Evolutionary conservation across 768 basidiomycete species (phyloP).

Genomic region (Multifurca ochricompacta): DNA sequence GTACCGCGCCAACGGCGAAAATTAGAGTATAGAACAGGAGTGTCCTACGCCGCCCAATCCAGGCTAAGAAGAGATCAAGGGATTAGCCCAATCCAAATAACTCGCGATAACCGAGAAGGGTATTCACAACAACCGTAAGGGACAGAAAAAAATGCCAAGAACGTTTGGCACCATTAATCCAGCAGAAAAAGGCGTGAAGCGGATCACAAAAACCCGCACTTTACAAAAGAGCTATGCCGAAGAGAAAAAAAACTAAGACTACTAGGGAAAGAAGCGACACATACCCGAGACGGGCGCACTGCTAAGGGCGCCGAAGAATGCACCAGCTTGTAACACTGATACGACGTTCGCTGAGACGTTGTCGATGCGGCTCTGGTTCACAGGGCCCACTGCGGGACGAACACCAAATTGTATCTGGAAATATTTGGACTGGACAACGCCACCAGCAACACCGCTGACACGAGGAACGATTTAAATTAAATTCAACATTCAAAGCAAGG

Average conservation of each 20-base stretch:
- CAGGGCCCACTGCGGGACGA: constrained; percentile 35
- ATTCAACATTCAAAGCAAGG: not conserved
- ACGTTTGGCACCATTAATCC: too few species aligned
- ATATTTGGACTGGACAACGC: constrained; percentile 55
- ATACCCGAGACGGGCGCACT: constrained; percentile 63
- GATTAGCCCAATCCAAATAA: not conserved
- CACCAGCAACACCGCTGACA: constrained; percentile 53
- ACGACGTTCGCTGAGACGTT: constrained; percentile 76
- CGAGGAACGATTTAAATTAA: constrained; percentile 18
- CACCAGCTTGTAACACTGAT: constrained; percentile 79
- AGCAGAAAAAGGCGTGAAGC: too few species aligned
- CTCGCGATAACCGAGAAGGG: too few species aligned
- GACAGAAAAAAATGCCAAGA: too few species aligned
- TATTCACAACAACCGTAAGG: too few species aligned
- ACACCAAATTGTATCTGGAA: constrained; percentile 61
- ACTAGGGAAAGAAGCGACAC: constrained; percentile 19
- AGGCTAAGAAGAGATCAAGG: constrained; percentile 32
- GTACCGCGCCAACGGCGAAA: constrained; percentile 69
- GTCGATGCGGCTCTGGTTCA: constrained; percentile 35
- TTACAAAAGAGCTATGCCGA: too few species aligned
- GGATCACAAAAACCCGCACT: too few species aligned
- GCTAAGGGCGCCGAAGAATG: constrained; percentile 79
- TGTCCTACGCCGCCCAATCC: constrained; percentile 58
- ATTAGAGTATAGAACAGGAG: constrained; percentile 53
- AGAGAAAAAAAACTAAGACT: not conserved